Evolutionary conservation across 2,329 filamentous ascomycete species (phyloP), one percentile per base, ranked within the genome.

Genomic region (Metarhizium robertsii): DNA sequence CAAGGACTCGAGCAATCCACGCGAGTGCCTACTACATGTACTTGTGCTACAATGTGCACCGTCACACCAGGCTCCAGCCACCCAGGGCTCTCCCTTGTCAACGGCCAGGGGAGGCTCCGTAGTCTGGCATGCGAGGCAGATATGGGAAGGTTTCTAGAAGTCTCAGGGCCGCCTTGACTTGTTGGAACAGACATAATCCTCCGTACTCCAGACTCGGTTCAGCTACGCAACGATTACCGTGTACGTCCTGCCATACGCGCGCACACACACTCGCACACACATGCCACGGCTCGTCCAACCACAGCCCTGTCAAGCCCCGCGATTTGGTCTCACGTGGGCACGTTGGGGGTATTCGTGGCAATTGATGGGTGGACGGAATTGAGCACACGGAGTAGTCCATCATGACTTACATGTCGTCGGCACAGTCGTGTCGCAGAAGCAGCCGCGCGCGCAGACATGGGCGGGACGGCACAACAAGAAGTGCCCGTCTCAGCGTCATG

Each of bases 321-420:
- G 57, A 57, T 52, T 48, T 47, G 6, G 43, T 53, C 59, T 60
- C 59, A 59, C 59, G 59, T 59, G 59, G 52, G 50, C 52, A 49
- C 53, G 40, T 40, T 50, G 50, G 53, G 25, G 32, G 52, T 38
- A 56, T 52, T 56, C 59, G 57, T 58, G 59, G 53, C 57, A 51
- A 8, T 45, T 43, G 55, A 51, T 60, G 57, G 53, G 50, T 58
- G 57, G 59, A 34, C 36, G 30, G 49, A 48, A 50, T n/a, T 42
- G 36, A 29, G 16, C n/a, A 48, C n/a, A 40, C 4, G 10, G 30
- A 30, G 52, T 14, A 20, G 52, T 25, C 36, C 8, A 36, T 38
- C 8, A 40, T 36, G 32, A 51, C 42, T 16, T 45, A 18, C 42
- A 45, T 45, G 42, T 20, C 42, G 13, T 40, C 5, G 38, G 4